These are phyloP conservation scores for Triticum timopheevii DNA, from an alignment of 176 grass and related monocot species.

Conservation along the genomic window DNA sequence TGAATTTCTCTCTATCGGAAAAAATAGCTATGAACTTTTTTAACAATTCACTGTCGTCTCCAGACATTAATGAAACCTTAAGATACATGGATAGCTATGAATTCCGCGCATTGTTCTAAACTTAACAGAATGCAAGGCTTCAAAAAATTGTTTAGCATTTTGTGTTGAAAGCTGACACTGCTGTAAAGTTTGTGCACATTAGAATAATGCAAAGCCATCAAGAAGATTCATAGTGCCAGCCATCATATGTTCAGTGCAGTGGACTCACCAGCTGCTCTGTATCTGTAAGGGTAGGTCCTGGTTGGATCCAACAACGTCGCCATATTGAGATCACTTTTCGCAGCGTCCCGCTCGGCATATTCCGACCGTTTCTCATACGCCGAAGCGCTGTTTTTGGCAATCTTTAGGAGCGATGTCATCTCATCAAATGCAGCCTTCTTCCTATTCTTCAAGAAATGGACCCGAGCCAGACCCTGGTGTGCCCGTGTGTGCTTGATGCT, in stretches of 20 bases:
- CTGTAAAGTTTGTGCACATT: not conserved
- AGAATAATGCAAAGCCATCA: not conserved
- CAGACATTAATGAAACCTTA: not conserved
- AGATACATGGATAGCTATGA: not conserved
- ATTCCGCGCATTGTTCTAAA: not conserved
- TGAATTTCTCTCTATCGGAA: too few relatives aligned
- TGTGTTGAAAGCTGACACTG: not conserved
- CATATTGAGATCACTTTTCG: conserved; percentile 77
- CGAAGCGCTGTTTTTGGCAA: conserved; percentile 74
- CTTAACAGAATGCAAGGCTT: not conserved
- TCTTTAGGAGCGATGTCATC: conserved; percentile 84
- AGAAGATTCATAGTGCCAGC: not conserved
- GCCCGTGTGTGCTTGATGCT: conserved; percentile 93
- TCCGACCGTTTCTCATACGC: conserved; percentile 94
- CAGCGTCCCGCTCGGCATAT: conserved; percentile 78
- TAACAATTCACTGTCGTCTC: not conserved
- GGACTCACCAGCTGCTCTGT: conserved; percentile 83
- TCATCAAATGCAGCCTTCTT: conserved; percentile 83
- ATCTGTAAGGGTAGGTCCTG: conserved; percentile 96
- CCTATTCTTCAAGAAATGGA: conserved; percentile 76
- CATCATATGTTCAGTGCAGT: not conserved
- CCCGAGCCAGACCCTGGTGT: conserved; percentile 90
- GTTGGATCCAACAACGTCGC: conserved; percentile 72
- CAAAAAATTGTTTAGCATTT: not conserved
- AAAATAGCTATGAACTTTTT: not conserved